These are phyloP conservation scores for Chalaropsis thielavioides DNA, from an alignment of 2,329 filamentous ascomycete species.

Conservation along the genomic window DNA sequence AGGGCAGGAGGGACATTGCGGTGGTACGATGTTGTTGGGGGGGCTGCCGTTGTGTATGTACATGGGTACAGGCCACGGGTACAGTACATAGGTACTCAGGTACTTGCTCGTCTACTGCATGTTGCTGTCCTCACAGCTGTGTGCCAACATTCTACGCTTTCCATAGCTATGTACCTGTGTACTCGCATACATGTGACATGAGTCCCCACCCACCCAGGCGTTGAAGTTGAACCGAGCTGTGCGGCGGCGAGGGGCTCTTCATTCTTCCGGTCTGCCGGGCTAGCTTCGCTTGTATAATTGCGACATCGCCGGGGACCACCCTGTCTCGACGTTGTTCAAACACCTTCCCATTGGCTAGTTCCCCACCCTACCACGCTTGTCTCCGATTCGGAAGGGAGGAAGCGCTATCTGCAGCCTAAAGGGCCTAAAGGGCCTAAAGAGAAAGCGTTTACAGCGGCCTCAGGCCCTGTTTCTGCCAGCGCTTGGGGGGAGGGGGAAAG, in stretches of 20 bases:
- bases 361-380: background rate
- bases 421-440: background rate
- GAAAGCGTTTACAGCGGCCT: background rate
- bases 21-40: too few relatives aligned
- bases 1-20: too few relatives aligned
- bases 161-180: too few relatives aligned
- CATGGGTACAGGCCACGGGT: too few relatives aligned
- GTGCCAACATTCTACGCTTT: too few relatives aligned
- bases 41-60: too few relatives aligned
- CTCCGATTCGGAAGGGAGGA: slow-evolving; percentile 13
- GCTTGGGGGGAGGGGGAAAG: background rate
- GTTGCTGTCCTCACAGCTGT: too few relatives aligned
- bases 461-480: background rate
- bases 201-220: background rate
- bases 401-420: background rate
- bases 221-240: background rate
- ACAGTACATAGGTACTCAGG: too few relatives aligned
- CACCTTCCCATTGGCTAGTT: slow-evolving; percentile 4
- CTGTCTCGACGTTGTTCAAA: background rate
- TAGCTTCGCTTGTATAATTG: background rate
- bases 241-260: background rate
- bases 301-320: slow-evolving; percentile 10
- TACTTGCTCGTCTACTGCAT: too few relatives aligned
- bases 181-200: background rate
- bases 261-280: slow-evolving; percentile 10